Conservation (phyloP, 1,284 basidiomycete genomes). For the Cryptococcus hybrid region DNA sequence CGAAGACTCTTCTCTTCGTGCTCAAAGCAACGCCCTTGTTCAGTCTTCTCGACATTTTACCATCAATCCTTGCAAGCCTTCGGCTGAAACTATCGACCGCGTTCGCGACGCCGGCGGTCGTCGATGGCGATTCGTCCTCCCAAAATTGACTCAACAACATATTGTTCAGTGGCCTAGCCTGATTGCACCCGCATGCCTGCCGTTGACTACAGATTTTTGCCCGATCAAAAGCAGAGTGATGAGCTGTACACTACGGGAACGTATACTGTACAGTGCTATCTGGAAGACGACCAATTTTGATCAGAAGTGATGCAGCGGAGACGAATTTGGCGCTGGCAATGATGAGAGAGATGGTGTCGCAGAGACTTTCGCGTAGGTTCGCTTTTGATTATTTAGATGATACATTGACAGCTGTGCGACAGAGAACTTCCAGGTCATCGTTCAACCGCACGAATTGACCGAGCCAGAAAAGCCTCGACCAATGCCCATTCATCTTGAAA, state of each 20-base stretch:
- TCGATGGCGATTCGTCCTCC: constrained; percentile 86
- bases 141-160: constrained; percentile 66
- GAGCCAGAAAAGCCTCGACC: constrained; percentile 15
- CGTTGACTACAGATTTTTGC: constrained; percentile 88
- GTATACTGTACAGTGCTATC: constrained; percentile 51
- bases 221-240: constrained; percentile 70
- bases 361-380: constrained; percentile 61
- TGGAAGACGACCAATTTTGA: constrained; percentile 60
- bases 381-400: neutral
- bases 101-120: constrained; percentile 58
- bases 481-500: constrained; percentile 14
- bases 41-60: constrained; percentile 33
- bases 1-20: constrained; percentile 36
- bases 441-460: constrained; percentile 47
- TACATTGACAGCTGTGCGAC: constrained; percentile 40
- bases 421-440: constrained; percentile 96
- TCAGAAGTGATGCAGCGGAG: constrained; percentile 49
- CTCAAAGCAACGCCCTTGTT: constrained; percentile 19
- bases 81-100: constrained; percentile 14
- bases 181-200: constrained; percentile 79
- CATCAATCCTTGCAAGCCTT: constrained; percentile 49
- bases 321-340: constrained; percentile 73
- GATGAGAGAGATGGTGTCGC: constrained; percentile 90
- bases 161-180: constrained; percentile 91
- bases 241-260: constrained; percentile 71